These are phyloP conservation scores for Eutrema yunnanense DNA, from an alignment of 345 rosid species.

Conservation along the genomic window DNA sequence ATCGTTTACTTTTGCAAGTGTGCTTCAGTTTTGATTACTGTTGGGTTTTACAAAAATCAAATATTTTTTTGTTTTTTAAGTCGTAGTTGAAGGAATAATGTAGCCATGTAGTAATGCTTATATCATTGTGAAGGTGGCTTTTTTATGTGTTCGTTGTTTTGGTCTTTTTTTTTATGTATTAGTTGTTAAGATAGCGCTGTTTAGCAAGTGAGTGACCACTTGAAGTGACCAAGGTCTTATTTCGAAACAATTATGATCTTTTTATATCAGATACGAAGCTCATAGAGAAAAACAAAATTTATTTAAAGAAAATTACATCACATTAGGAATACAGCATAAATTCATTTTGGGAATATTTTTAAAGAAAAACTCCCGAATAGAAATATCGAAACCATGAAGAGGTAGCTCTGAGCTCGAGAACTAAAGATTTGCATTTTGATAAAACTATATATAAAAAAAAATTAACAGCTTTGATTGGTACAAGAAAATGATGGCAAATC, in stretches of 20 bases:
- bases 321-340: neutral
- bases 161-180: neutral
- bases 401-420: neutral
- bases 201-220: no score
- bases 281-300: neutral
- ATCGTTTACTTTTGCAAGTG: no score
- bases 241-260: neutral
- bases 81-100: no score
- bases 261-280: neutral
- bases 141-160: neutral
- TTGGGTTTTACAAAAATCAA: no score
- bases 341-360: neutral
- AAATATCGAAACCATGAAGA: neutral
- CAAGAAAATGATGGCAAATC: neutral
- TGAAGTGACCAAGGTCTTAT: neutral
- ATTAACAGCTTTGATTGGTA: neutral
- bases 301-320: neutral
- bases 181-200: neutral
- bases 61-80: no score
- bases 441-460: no score
- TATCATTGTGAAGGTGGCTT: neutral
- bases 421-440: neutral
- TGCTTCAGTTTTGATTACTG: no score
- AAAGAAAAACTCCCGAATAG: neutral
- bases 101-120: no score